Conservation (phyloP, 371 early-diverging fungal genomes). For the Mucor mucedo region DNA sequence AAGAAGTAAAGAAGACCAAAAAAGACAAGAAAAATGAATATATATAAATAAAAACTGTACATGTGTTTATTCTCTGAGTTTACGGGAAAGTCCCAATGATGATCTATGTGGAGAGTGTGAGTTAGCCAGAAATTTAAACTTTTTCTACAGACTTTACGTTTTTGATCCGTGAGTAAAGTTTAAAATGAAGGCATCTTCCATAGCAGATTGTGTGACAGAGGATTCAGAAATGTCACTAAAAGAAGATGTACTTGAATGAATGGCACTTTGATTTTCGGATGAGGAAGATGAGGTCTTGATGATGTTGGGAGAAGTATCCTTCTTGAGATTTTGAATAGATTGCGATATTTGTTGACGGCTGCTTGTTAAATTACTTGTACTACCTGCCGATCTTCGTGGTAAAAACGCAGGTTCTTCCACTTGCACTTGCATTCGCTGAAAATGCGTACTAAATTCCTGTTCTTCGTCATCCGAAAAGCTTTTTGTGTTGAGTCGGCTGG, state of each 20-base stretch:
- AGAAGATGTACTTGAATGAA: conserved; percentile 60
- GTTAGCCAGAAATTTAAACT: not conserved
- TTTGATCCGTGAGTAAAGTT: conserved; percentile 61
- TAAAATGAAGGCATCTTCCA: conserved; percentile 65
- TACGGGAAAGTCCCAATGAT: conserved; percentile 20
- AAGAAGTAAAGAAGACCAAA: conserved; percentile 18
- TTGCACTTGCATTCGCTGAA: conserved; percentile 37
- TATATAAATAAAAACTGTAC: conserved; percentile 1
- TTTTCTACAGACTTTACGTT: conserved; percentile 36
- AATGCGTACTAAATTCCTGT: conserved; percentile 36
- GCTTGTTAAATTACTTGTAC: not conserved
- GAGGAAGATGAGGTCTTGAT: too few relatives aligned
- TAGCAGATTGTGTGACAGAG: conserved; percentile 64
- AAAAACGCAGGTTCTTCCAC: conserved; percentile 50
- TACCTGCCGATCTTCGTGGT: conserved; percentile 14
- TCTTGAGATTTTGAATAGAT: conserved; percentile 24
- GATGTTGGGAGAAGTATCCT: conserved; percentile 1
- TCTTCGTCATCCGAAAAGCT: conserved; percentile 17
- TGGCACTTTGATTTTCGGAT: conserved; percentile 36
- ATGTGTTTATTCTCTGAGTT: conserved; percentile 10
- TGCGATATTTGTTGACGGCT: conserved; percentile 18
- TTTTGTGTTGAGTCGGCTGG: conserved; percentile 1
- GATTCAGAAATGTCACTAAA: conserved; percentile 66
- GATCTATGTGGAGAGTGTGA: conserved; percentile 9
- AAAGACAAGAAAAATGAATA: conserved; percentile 5